A percentile compares a stretch with the other conserved stretches of the same genome.
Conservation (phyloP, 768 basidiomycete species). For the Dictyophora rubrovolvata region DNA sequence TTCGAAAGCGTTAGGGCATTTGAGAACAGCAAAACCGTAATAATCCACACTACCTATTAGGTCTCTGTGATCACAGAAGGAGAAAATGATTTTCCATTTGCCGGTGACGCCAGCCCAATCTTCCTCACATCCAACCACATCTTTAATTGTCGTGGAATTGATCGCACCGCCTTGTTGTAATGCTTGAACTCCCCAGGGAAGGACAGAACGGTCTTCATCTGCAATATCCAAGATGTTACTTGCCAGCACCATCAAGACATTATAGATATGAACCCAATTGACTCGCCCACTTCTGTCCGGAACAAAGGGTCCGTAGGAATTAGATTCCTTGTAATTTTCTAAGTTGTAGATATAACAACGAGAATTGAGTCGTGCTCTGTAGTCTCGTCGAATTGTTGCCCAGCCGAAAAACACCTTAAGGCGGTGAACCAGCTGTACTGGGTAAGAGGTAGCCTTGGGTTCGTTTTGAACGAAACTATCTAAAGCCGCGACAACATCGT, state of each 20-base stretch:
- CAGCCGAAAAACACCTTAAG: constrained; percentile 1
- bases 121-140: constrained; percentile 21
- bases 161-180: constrained; percentile 16
- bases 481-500: neutral
- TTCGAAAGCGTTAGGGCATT: neutral
- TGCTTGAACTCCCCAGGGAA: neutral
- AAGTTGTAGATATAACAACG: constrained; percentile 56
- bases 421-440: neutral
- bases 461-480: neutral
- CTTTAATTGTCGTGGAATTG: constrained; percentile 26
- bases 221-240: constrained; percentile 38
- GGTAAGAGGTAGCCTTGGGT: neutral
- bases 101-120: constrained; percentile 58
- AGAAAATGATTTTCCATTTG: constrained; percentile 52
- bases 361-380: constrained; percentile 25
- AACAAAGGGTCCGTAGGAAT: constrained; percentile 48
- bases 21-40: neutral
- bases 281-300: constrained; percentile 32
- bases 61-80: constrained; percentile 59
- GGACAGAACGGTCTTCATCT: constrained; percentile 18
- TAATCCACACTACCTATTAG: constrained; percentile 39
- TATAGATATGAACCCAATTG: constrained; percentile 52
- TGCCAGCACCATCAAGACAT: constrained; percentile 45
- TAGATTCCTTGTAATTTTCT: constrained; percentile 37
- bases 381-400: constrained; percentile 2